A percentile compares a stretch with the other conserved stretches of the same genome.
These are phyloP conservation scores for Macrolepiota albuminosa DNA, from an alignment of 768 basidiomycete genomes.

Conservation along the genomic window DNA sequence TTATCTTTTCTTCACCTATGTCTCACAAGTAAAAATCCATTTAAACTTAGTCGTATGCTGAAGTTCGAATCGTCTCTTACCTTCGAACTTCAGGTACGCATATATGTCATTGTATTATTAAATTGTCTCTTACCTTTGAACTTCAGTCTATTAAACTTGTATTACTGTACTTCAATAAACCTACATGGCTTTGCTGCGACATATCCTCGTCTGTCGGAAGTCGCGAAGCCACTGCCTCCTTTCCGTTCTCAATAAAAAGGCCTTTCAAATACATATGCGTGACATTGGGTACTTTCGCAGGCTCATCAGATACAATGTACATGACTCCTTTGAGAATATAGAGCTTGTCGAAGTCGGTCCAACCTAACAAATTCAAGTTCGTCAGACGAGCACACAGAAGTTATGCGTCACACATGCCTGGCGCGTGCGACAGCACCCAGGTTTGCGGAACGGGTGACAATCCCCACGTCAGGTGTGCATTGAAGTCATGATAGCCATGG, in stretches of 20 bases:
- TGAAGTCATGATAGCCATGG: slow-evolving; percentile 10
- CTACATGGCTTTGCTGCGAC: too few species aligned
- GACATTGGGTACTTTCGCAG: slow-evolving; percentile 59
- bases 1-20: too few species aligned
- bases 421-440: slow-evolving; percentile 67
- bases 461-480: slow-evolving; percentile 35
- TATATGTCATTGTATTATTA: too few species aligned
- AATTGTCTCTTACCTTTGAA: too few species aligned
- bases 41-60: too few species aligned
- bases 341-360: slow-evolving; percentile 85
- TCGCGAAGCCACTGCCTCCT: slow-evolving; percentile 49
- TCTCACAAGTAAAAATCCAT: too few species aligned
- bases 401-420: slow-evolving; percentile 42
- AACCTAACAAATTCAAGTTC: slow-evolving; percentile 50
- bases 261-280: slow-evolving; percentile 70
- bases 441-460: slow-evolving; percentile 47
- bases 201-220: slow-evolving; percentile 79
- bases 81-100: too few species aligned
- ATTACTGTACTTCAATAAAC: too few species aligned
- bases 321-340: slow-evolving; percentile 80
- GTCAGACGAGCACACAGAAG: background rate
- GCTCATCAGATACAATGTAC: slow-evolving; percentile 76
- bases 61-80: too few species aligned
- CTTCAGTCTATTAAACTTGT: too few species aligned
- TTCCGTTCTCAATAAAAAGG: slow-evolving; percentile 50